These are phyloP conservation scores for Phoma herbarum DNA, from an alignment of 2,329 filamentous ascomycete species.

Conservation along the genomic window DNA sequence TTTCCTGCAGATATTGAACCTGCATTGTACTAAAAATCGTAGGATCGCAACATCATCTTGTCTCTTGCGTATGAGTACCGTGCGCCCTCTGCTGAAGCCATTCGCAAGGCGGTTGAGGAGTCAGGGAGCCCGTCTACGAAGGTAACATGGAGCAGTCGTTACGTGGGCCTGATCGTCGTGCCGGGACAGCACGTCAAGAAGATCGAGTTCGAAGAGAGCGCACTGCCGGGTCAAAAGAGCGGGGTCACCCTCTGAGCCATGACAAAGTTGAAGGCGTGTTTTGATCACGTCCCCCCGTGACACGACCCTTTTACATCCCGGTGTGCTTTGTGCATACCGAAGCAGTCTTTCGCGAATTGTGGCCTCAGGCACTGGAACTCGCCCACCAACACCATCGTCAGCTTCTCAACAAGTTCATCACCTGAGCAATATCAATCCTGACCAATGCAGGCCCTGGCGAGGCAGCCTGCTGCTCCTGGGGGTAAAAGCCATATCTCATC, in stretches of 20 bases:
- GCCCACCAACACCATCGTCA: too few species aligned
- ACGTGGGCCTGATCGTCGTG: constrained; percentile 87
- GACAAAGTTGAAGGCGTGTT: neutral
- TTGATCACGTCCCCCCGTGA: neutral
- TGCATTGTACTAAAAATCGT: constrained; percentile 11
- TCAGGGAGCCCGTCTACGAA: constrained; percentile 57
- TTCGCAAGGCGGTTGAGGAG: constrained; percentile 47
- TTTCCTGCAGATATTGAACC: constrained; percentile 24
- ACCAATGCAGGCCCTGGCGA: too few species aligned
- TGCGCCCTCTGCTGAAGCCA: constrained; percentile 63
- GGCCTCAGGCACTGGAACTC: neutral
- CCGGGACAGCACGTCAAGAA: constrained; percentile 85
- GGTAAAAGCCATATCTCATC: neutral
- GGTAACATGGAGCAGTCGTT: constrained; percentile 82
- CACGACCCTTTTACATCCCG: neutral
- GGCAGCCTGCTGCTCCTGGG: neutral
- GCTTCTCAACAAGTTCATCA: too few species aligned
- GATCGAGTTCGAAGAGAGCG: constrained; percentile 81
- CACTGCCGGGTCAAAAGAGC: constrained; percentile 35
- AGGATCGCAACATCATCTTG: constrained; percentile 91
- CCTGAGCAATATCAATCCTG: too few species aligned
- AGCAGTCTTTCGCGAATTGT: neutral
- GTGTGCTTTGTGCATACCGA: neutral
- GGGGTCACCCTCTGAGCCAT: constrained; percentile 31
- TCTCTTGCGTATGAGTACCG: constrained; percentile 90